Conservation (phyloP, 495 filamentous ascomycete genomes). For the Staphylotrichum tortipilum region DNA sequence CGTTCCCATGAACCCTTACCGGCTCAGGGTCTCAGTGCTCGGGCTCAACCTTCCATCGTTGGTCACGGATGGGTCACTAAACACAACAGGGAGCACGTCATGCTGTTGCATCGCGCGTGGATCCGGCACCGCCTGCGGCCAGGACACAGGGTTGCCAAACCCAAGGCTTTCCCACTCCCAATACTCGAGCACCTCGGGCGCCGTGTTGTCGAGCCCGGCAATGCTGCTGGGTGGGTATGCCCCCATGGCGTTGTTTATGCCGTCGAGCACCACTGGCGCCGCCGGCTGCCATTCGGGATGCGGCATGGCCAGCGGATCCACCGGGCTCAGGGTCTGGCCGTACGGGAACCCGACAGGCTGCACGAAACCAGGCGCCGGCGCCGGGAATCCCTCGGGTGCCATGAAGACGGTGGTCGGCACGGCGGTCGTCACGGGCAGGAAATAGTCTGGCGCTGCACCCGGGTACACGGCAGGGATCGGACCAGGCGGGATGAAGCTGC, state of each 20-base stretch:
- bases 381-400: constrained; percentile 2
- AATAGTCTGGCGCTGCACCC: background rate
- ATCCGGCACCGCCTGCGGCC: constrained; percentile 4
- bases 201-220: constrained; percentile 1
- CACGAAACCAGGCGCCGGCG: background rate
- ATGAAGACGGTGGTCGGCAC: background rate
- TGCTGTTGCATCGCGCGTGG: background rate
- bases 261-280: background rate
- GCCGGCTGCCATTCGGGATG: constrained; percentile 13
- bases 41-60: too few relatives aligned
- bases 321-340: background rate
- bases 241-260: background rate
- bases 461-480: background rate
- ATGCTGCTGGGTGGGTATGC: constrained; percentile 4
- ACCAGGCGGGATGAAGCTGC: background rate
- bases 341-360: background rate
- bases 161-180: constrained; percentile 22
- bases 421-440: background rate
- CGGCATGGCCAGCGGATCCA: background rate
- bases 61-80: background rate
- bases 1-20: too few relatives aligned
- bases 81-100: background rate
- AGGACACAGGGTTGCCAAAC: constrained; percentile 18
- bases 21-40: too few relatives aligned
- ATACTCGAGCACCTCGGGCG: constrained; percentile 15